Evolutionary conservation across 1,139 yeast genomes (phyloP).

Genomic region (Saccharomyces hybrid): DNA sequence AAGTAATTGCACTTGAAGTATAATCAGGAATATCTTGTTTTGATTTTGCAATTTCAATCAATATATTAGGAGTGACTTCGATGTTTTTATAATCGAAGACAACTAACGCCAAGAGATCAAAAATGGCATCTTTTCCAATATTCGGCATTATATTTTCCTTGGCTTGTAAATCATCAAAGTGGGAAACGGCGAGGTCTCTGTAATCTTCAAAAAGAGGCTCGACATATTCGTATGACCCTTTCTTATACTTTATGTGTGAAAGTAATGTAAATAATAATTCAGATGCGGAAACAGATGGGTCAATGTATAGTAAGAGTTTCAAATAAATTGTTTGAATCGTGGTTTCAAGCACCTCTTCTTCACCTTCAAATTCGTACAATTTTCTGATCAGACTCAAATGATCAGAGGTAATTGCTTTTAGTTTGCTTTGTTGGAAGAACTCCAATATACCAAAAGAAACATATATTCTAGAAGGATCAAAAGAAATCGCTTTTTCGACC

Average conservation of each 20-base stretch:
- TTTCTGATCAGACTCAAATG: constrained; percentile 34
- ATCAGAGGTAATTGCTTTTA: constrained; percentile 31
- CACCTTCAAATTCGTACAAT: constrained; percentile 49
- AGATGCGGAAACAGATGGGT: constrained; percentile 23
- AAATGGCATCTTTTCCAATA: constrained; percentile 9
- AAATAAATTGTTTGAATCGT: constrained; percentile 47
- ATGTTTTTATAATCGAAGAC: constrained; percentile 15
- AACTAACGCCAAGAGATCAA: constrained; percentile 12
- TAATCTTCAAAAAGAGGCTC: constrained; percentile 14
- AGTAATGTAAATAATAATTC: constrained; percentile 33
- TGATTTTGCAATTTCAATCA: constrained; percentile 29
- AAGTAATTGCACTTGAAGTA: background rate
- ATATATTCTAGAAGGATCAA: constrained; percentile 67
- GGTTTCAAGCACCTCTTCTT: constrained; percentile 50
- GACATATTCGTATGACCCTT: constrained; percentile 15
- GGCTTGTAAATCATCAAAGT: constrained; percentile 8
- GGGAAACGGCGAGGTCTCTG: constrained; percentile 16
- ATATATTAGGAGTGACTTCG: constrained; percentile 17
- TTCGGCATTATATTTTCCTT: background rate
- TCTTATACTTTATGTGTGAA: constrained; percentile 16
- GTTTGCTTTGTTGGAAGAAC: constrained; percentile 39
- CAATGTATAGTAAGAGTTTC: constrained; percentile 36
- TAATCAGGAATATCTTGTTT: background rate
- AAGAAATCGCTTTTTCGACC: constrained; percentile 43
- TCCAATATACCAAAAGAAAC: constrained; percentile 48